phyloP scores from a whole-genome alignment of 768 basidiomycete species.

The Termitomyces titanicus region DNA sequence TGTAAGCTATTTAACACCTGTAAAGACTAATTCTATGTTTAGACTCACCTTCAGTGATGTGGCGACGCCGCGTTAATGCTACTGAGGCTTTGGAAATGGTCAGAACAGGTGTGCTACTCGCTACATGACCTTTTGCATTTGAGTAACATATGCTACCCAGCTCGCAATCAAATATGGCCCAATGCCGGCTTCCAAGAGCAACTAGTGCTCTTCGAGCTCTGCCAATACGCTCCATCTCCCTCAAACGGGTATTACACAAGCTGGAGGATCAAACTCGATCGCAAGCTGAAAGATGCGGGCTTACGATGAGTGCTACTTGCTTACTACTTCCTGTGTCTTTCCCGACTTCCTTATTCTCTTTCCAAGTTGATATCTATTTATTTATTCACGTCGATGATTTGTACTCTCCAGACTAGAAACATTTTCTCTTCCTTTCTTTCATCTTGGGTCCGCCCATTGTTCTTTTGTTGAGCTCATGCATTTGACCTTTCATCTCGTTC shows the following conservation, averaged over 20 bases:
- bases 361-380: neutral
- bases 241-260: constrained; percentile 61
- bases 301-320: constrained; percentile 22
- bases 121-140: neutral
- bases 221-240: constrained; percentile 59
- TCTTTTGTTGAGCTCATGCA: neutral
- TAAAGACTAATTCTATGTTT: constrained; percentile 1
- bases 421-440: constrained; percentile 1
- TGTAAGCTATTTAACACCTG: constrained; percentile 38
- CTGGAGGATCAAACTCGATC: constrained; percentile 58
- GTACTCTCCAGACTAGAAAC: neutral
- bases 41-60: constrained; percentile 54
- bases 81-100: constrained; percentile 60
- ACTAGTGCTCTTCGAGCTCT: constrained; percentile 71
- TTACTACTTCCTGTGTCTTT: neutral
- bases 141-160: constrained; percentile 28
- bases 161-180: constrained; percentile 75
- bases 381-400: constrained; percentile 6
- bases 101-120: constrained; percentile 44
- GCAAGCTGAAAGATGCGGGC: constrained; percentile 41
- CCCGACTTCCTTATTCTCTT: neutral
- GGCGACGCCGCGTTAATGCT: constrained; percentile 48
- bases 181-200: constrained; percentile 80
- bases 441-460: neutral
- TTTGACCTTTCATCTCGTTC: neutral